A percentile compares a stretch with the other conserved stretches of the same genome.
These are phyloP conservation scores for Andrographis paniculata DNA, from an alignment of 305 asterid genomes.

Conservation along the genomic window DNA sequence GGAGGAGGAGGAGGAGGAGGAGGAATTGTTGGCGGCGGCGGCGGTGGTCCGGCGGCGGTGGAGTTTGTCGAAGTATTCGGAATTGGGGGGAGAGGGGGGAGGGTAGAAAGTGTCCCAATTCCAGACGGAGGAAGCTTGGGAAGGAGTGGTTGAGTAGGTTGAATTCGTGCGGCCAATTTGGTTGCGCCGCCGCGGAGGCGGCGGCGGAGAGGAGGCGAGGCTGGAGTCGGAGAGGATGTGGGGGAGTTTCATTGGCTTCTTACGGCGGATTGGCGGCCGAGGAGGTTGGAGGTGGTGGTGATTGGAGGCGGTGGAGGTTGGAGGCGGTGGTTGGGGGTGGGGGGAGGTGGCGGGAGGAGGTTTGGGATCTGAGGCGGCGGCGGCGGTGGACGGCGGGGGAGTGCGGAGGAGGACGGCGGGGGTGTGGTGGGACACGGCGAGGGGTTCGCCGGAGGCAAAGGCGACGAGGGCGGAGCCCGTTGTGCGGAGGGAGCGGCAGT, in stretches of 20 bases:
- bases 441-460: constrained; percentile 81
- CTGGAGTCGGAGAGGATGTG: constrained; percentile 86
- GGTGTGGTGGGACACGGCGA: constrained; percentile 66
- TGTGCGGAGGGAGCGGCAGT: constrained; percentile 75
- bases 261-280: constrained; percentile 36
- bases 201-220: constrained; percentile 54
- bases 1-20: too few species aligned
- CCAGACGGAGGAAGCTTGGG: constrained; percentile 86
- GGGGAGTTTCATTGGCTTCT: constrained; percentile 47
- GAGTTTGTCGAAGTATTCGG: constrained; percentile 69
- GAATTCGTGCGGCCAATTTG: constrained; percentile 49
- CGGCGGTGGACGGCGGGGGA: constrained; percentile 32
- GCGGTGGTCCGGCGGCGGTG: constrained; percentile 22
- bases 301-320: constrained; percentile 32
- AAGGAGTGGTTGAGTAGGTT: constrained; percentile 66
- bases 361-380: constrained; percentile 23
- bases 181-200: constrained; percentile 32
- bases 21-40: constrained; percentile 14
- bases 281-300: constrained; percentile 19
- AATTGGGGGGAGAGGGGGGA: constrained; percentile 97
- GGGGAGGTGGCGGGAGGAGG: constrained; percentile 32
- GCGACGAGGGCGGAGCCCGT: constrained; percentile 76
- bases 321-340: constrained; percentile 32
- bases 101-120: constrained; percentile 90
- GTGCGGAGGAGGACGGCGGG: constrained; percentile 70